phyloP scores from a whole-genome alignment of 2,329 filamentous ascomycete species.

The Aureobasidium vineae region DNA sequence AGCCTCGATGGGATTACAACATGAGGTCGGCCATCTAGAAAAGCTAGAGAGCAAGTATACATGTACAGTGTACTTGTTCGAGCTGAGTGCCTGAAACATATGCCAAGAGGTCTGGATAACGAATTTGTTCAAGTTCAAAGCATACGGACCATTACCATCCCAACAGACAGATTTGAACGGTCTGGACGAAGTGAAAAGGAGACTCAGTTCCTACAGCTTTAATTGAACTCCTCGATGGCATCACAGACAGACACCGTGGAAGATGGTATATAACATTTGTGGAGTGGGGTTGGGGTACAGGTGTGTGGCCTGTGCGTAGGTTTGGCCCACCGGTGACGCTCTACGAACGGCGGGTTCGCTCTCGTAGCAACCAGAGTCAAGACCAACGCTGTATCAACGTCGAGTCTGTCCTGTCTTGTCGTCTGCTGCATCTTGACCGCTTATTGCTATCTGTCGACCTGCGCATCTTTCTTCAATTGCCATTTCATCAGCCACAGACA shows the following conservation, averaged over 20 bases:
- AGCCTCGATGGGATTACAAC: too few relatives aligned
- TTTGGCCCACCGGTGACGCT: not conserved
- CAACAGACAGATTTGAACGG: not conserved
- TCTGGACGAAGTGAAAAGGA: not conserved
- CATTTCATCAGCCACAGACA: not conserved
- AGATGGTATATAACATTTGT: not conserved
- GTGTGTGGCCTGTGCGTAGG: not conserved
- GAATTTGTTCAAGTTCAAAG: not conserved
- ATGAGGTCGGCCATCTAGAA: too few relatives aligned
- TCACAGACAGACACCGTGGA: not conserved
- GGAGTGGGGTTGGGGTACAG: constrained; percentile 12
- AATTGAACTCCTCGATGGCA: too few relatives aligned
- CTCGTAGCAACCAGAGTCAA: constrained; percentile 15
- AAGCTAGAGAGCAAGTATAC: not conserved
- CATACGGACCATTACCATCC: too few relatives aligned
- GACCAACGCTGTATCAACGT: not conserved
- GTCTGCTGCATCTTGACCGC: not conserved
- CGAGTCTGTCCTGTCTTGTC: not conserved
- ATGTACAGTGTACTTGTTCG: not conserved
- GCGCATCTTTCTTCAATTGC: not conserved
- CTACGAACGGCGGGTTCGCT: not conserved
- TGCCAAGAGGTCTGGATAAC: not conserved
- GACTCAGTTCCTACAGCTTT: too few relatives aligned
- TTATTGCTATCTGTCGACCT: not conserved
- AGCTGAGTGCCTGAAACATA: not conserved